Conservation (phyloP, 192 early-diverging fungal species). For the Entomortierella parvispora region DNA sequence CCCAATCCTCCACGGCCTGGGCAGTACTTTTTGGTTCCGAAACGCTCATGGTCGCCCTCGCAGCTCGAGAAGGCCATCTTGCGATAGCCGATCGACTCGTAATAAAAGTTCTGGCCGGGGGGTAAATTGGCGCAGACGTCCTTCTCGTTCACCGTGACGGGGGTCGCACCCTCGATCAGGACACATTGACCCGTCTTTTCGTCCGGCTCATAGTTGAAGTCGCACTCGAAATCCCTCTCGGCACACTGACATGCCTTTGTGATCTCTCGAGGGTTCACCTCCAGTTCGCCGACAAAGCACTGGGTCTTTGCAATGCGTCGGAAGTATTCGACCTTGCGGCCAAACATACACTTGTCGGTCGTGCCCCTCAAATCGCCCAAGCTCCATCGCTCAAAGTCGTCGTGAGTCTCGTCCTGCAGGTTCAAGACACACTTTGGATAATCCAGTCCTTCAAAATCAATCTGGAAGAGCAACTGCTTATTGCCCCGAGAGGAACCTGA, state of each 20-base stretch:
- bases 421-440: conserved; percentile 51
- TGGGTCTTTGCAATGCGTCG: conserved; percentile 70
- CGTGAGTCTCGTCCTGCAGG: conserved; percentile 52
- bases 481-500: conserved; percentile 32
- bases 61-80: conserved; percentile 90
- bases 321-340: conserved; percentile 75
- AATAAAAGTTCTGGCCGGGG: conserved; percentile 67
- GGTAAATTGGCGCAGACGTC: conserved; percentile 61
- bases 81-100: conserved; percentile 86
- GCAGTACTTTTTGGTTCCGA: conserved; percentile 72
- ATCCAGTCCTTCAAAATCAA: conserved; percentile 61
- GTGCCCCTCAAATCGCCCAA: conserved; percentile 59
- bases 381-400: conserved; percentile 79
- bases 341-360: conserved; percentile 68
- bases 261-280: conserved; percentile 64
- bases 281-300: conserved; percentile 83
- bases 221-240: conserved; percentile 89
- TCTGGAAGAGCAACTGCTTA: conserved; percentile 57
- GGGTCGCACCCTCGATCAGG: conserved; percentile 66
- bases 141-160: conserved; percentile 53
- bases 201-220: conserved; percentile 83
- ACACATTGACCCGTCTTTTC: conserved; percentile 69
- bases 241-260: conserved; percentile 79
- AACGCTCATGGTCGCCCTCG: conserved; percentile 68
- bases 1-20: conserved; percentile 63